Conservation (phyloP, 148 eudicot genomes). For the Silene uniflora region DNA sequence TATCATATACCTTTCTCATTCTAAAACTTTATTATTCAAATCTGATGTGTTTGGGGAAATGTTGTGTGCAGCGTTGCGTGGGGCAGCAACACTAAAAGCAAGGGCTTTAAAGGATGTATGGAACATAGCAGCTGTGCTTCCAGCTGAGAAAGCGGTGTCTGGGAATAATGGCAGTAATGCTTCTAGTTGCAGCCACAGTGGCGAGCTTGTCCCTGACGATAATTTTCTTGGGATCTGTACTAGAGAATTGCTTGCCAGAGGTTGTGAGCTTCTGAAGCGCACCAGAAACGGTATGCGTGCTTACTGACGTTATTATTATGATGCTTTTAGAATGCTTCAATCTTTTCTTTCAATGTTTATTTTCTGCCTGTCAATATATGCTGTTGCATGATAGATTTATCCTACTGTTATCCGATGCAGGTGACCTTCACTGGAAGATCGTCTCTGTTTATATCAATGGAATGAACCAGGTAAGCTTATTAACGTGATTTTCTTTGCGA, state of each 20-base stretch:
- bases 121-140: constrained; percentile 88
- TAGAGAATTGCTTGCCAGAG: constrained; percentile 71
- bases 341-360: neutral
- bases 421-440: constrained; percentile 94
- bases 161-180: constrained; percentile 41
- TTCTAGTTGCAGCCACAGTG: constrained; percentile 69
- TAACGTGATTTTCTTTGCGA: neutral
- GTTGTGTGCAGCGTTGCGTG: constrained; percentile 66
- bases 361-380: neutral
- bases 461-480: constrained; percentile 52
- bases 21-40: neutral
- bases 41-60: neutral
- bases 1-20: neutral
- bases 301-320: no score
- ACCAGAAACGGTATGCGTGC: constrained; percentile 68
- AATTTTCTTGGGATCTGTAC: constrained; percentile 78
- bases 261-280: constrained; percentile 77
- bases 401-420: constrained; percentile 34
- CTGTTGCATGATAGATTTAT: neutral
- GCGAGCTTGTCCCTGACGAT: constrained; percentile 71
- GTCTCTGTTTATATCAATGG: constrained; percentile 88
- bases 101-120: constrained; percentile 90
- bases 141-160: constrained; percentile 59
- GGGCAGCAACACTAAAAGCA: constrained; percentile 88
- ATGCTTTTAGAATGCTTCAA: neutral